Percentiles rank a stretch among this genome's conserved stretches.
Conservation (phyloP, 306 rosid genomes). For the Inga oerstediana region DNA sequence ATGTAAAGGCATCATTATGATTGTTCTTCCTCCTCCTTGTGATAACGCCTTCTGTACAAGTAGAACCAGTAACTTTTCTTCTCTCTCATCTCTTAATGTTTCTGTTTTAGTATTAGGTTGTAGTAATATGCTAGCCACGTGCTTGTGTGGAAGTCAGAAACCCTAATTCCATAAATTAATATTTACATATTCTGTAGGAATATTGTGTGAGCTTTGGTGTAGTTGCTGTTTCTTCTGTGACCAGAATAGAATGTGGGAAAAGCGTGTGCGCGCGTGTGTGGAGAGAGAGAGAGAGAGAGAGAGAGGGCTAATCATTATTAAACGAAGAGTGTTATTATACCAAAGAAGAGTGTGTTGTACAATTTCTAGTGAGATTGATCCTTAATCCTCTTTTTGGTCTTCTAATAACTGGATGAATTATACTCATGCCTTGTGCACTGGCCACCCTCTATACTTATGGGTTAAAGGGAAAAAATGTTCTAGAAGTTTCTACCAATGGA, state of each 20-base stretch:
- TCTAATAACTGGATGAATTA: not conserved
- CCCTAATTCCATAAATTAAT: not conserved
- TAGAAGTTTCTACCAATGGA: too few relatives aligned
- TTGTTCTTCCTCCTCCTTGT: slow-evolving; percentile 28
- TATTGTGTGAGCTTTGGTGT: not conserved
- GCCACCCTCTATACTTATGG: too few relatives aligned
- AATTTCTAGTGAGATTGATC: not conserved
- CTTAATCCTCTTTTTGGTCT: not conserved
- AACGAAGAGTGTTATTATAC: too few relatives aligned
- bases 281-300: not conserved
- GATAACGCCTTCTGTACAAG: slow-evolving; percentile 47
- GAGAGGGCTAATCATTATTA: not conserved
- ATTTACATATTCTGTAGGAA: not conserved
- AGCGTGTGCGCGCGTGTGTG: not conserved
- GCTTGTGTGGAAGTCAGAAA: not conserved
- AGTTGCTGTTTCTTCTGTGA: not conserved
- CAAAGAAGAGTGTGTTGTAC: not conserved
- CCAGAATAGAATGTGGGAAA: not conserved
- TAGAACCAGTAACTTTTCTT: slow-evolving; percentile 22
- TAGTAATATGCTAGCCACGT: not conserved
- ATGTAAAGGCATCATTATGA: slow-evolving; percentile 44
- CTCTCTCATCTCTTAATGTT: not conserved
- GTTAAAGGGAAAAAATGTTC: too few relatives aligned
- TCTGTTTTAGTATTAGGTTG: not conserved
- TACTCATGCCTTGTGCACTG: too few relatives aligned